Evolutionary conservation across 495 filamentous ascomycete genomes (phyloP).

Genomic region (Talaromyces thailandensis): DNA sequence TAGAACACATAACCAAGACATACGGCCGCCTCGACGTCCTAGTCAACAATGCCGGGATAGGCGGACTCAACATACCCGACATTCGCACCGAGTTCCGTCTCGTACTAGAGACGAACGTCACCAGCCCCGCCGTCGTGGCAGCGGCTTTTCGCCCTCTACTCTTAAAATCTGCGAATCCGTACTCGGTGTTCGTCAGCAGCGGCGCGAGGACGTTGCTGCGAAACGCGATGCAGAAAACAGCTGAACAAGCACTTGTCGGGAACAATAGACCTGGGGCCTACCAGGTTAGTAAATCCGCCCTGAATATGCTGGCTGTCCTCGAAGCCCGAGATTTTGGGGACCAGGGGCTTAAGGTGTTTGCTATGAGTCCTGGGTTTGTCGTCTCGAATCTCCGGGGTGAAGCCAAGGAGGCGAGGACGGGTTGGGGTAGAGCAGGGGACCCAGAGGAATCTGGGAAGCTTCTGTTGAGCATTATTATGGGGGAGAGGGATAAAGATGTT

Average conservation of each 20-base stretch:
- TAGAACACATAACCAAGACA: slow-evolving; percentile 14
- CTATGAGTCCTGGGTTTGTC: slow-evolving; percentile 34
- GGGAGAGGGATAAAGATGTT: slow-evolving; percentile 21
- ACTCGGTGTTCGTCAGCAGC: slow-evolving; percentile 19
- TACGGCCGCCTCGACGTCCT: slow-evolving; percentile 41
- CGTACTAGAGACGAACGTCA: slow-evolving; percentile 24
- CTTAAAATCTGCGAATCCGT: slow-evolving; percentile 14
- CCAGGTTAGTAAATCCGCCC: slow-evolving; percentile 42
- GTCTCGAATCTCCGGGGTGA: slow-evolving; percentile 22
- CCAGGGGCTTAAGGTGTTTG: slow-evolving; percentile 36
- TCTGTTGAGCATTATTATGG: slow-evolving; percentile 19
- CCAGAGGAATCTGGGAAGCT: slow-evolving; percentile 14
- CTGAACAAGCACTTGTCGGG: slow-evolving; percentile 9
- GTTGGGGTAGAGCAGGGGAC: slow-evolving; percentile 15
- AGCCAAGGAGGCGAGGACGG: slow-evolving; percentile 13
- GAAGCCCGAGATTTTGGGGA: slow-evolving; percentile 31
- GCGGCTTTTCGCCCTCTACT: slow-evolving; percentile 19
- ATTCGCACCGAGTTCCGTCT: slow-evolving; percentile 7
- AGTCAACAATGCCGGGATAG: slow-evolving; percentile 43
- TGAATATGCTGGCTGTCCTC: slow-evolving; percentile 42
- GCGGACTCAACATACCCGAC: background rate
- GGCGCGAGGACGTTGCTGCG: slow-evolving; percentile 20
- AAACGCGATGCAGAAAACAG: slow-evolving; percentile 9
- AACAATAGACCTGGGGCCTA: slow-evolving; percentile 28
- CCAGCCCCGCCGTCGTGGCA: slow-evolving; percentile 18